Conservation (phyloP, 352 stramenopile species). For the Phytophthora pseudosyringae region DNA sequence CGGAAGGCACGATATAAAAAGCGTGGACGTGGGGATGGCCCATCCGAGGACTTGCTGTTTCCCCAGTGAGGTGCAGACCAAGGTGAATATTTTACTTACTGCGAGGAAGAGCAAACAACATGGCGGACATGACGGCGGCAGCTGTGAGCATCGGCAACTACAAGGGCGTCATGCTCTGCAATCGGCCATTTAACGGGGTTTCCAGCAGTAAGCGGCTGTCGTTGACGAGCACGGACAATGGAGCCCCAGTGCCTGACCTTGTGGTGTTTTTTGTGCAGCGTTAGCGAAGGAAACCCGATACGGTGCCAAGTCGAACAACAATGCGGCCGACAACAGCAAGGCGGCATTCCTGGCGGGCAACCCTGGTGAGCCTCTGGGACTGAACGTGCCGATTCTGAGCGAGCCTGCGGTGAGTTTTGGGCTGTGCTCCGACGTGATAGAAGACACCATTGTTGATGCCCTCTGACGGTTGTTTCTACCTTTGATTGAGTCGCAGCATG, state of each 20-base stretch:
- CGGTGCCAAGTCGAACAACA: conserved; percentile 46
- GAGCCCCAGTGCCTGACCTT: neutral
- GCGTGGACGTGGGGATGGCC: neutral
- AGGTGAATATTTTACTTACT: conserved; percentile 3
- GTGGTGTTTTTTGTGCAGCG: conserved; percentile 33
- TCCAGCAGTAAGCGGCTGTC: conserved; percentile 57
- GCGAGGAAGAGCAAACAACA: conserved; percentile 7
- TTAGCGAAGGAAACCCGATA: conserved; percentile 59
- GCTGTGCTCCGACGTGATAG: neutral
- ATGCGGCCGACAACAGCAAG: conserved; percentile 58
- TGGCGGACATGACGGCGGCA: conserved; percentile 44
- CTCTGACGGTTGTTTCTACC: neutral
- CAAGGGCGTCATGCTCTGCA: conserved; percentile 96
- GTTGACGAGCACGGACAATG: neutral
- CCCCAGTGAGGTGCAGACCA: neutral
- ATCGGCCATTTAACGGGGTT: conserved; percentile 92
- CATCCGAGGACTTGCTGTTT: neutral
- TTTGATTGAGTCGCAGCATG: conserved; percentile 47
- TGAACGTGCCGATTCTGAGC: conserved; percentile 83
- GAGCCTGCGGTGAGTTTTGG: conserved; percentile 57
- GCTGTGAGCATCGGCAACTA: conserved; percentile 94
- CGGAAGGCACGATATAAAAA: conserved; percentile 31
- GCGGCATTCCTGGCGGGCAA: conserved; percentile 78
- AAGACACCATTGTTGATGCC: too few relatives aligned
- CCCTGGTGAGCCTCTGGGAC: conserved; percentile 66